Base-by-base conservation (phyloP, 352 stramenopile species). In the Blastocystis sp. region DNA sequence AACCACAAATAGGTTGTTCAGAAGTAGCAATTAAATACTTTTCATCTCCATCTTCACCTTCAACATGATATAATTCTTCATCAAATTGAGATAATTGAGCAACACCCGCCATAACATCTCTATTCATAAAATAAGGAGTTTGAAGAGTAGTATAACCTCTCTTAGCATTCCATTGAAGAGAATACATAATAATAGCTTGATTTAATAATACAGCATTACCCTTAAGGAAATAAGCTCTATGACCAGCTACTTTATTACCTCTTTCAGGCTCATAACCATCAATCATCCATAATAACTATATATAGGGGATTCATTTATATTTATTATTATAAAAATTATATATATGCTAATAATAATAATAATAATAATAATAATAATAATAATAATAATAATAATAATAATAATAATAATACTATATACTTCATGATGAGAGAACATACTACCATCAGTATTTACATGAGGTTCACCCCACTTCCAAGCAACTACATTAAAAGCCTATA, bases 11-110 rank as follows among this genome's bases (percentile, higher is more conserved):
- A 19, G 91, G 90, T 76, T 99, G 91, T 76, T 99, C 92, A 18
- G 81, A 94, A 36, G 92, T 99, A 46, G 92, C 92, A 73, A 98
- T 98, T 19, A 99, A 77, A 70, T 98, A 99, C 73, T 96, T 97
- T 2, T 79, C 74, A 18, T 68, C 67, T 21, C 66, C 68, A 16
- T 62, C 66, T 31, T 83, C 84, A n/a, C 80, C 80, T 13, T 80
- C 73, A 52, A 98, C 91, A 74, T 98, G 95, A 80, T 99, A 99
- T 5, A 99, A 74, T 69, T 95, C 86, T 72, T 99, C 91, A 72
- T 99, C 91, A 72, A 97, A 99, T 68, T 99, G 86, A 57, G 95
- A 87, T 33, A 99, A 78, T 72, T 99, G 88, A 24, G 91, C 91
- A 40, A 98, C 93, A 11, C 79, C 80, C 41, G 83, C 79, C 90